Evolutionary conservation across 169 alveolate species (phyloP).

Genomic region (Plasmodium falciparum): DNA sequence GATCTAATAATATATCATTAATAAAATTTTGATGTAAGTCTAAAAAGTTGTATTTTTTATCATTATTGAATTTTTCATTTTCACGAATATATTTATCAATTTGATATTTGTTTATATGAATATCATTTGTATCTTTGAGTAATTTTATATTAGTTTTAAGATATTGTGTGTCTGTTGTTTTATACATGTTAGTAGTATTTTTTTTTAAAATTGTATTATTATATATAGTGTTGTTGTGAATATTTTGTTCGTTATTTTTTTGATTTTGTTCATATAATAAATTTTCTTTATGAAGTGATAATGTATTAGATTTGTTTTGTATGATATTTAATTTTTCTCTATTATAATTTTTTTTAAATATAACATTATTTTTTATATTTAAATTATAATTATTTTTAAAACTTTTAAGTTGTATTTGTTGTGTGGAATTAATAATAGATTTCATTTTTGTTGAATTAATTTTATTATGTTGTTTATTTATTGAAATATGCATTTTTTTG

Average conservation of each 20-base stretch:
- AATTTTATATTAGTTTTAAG: background rate
- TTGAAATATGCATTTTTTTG: too few relatives aligned
- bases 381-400: background rate
- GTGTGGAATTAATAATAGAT: too few relatives aligned
- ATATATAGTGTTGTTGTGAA: too few relatives aligned
- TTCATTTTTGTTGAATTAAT: too few relatives aligned
- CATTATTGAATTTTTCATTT: slow-evolving; percentile 13
- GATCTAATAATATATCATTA: slow-evolving; percentile 26
- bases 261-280: too few relatives aligned
- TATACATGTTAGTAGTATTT: too few relatives aligned
- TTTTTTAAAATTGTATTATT: too few relatives aligned
- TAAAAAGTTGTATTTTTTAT: slow-evolving; percentile 12
- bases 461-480: too few relatives aligned
- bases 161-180: background rate
- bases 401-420: too few relatives aligned
- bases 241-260: too few relatives aligned
- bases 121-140: slow-evolving; percentile 4
- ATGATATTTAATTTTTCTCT: slow-evolving; percentile 4
- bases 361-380: slow-evolving; percentile 9
- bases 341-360: slow-evolving; percentile 13
- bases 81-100: slow-evolving; percentile 6
- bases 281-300: too few relatives aligned
- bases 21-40: slow-evolving; percentile 11
- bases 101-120: slow-evolving; percentile 2
- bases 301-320: too few relatives aligned